Evolutionary conservation across 1,284 basidiomycete species (phyloP).

Genomic region (Boletus semigastroideus): DNA sequence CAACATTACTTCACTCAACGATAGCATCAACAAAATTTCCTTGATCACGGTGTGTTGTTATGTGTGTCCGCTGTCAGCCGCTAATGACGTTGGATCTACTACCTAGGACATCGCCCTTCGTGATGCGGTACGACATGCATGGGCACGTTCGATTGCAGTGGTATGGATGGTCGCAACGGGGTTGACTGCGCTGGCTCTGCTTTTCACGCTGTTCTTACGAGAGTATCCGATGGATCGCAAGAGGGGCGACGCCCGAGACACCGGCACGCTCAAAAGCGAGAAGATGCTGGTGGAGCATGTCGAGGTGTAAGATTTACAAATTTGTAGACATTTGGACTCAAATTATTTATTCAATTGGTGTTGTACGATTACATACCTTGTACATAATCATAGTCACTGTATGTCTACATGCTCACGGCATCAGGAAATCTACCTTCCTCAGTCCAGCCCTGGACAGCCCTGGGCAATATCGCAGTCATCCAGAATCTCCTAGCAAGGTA

Average conservation of each 20-base stretch:
- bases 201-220: constrained; percentile 58
- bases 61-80: constrained; percentile 3
- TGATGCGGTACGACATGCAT: constrained; percentile 63
- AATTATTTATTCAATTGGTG: too few species aligned
- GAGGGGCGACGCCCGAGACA: constrained; percentile 30
- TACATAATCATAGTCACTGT: too few species aligned
- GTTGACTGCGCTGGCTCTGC: constrained; percentile 51
- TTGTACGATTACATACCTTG: too few species aligned
- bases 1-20: constrained; percentile 49
- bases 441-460: too few species aligned
- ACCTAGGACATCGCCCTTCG: constrained; percentile 48
- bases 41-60: constrained; percentile 47
- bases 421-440: too few species aligned
- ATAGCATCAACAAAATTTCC: constrained; percentile 55
- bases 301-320: background rate
- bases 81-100: background rate
- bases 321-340: background rate
- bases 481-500: too few species aligned
- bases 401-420: too few species aligned
- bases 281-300: background rate
- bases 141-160: constrained; percentile 61
- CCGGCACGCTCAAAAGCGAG: constrained; percentile 3
- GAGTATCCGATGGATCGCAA: constrained; percentile 58
- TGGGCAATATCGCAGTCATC: too few species aligned
- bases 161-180: constrained; percentile 74